A percentile compares a stretch with the other conserved stretches of the same genome.
Conservation (phyloP, 495 filamentous ascomycete genomes). For the Aspergillus diversus region DNA sequence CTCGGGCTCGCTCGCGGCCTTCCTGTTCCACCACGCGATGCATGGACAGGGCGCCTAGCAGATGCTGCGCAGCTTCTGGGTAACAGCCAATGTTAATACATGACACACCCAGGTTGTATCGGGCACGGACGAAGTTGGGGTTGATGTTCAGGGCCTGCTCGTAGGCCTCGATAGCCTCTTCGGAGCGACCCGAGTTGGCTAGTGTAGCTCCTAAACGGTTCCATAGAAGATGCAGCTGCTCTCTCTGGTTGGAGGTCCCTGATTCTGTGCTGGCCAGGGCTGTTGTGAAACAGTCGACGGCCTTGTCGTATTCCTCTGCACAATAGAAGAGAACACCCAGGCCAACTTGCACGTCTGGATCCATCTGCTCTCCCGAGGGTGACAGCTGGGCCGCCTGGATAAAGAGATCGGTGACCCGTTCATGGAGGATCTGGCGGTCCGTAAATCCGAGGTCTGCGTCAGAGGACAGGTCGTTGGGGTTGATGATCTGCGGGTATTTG, state of each 20-base stretch:
- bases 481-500: slow-evolving; percentile 84
- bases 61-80: slow-evolving; percentile 88
- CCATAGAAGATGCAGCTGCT: slow-evolving; percentile 92
- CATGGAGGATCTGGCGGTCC: slow-evolving; percentile 86
- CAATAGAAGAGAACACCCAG: slow-evolving; percentile 98
- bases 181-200: slow-evolving; percentile 87
- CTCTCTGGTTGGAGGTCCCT: slow-evolving; percentile 71
- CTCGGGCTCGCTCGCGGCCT: slow-evolving; percentile 76
- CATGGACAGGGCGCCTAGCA: slow-evolving; percentile 95
- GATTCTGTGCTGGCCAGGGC: slow-evolving; percentile 82
- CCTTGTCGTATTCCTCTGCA: slow-evolving; percentile 96
- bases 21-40: slow-evolving; percentile 91
- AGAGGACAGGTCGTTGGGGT: slow-evolving; percentile 65
- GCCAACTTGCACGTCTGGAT: slow-evolving; percentile 97
- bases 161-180: slow-evolving; percentile 96
- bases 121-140: slow-evolving; percentile 93
- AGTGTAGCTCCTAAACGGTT: slow-evolving; percentile 96
- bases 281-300: slow-evolving; percentile 95
- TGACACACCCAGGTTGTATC: slow-evolving; percentile 94
- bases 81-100: slow-evolving; percentile 98
- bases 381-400: slow-evolving; percentile 90
- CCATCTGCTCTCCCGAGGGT: slow-evolving; percentile 86
- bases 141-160: slow-evolving; percentile 85
- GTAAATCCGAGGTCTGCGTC: slow-evolving; percentile 84
- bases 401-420: slow-evolving; percentile 86